These are phyloP conservation scores for Tolypocladium sp. DNA, from an alignment of 2,329 filamentous ascomycete genomes.

Conservation along the genomic window DNA sequence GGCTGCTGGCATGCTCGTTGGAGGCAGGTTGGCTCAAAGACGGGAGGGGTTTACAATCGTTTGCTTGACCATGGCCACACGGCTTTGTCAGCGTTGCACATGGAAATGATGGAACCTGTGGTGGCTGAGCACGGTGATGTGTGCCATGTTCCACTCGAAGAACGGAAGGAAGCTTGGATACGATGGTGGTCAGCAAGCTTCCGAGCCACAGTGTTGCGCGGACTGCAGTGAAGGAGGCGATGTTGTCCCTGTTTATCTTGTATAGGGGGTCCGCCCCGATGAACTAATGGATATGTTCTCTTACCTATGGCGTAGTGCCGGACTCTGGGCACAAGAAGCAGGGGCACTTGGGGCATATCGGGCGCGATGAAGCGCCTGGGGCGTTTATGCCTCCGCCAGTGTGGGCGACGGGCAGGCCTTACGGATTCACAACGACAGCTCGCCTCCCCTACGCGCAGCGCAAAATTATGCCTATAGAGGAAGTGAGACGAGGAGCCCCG, in stretches of 20 bases:
- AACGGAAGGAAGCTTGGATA: too few species aligned
- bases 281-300: not conserved
- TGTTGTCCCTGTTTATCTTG: not conserved
- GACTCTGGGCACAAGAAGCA: too few species aligned
- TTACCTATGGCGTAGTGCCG: too few species aligned
- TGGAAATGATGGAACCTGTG: not conserved
- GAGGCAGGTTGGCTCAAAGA: not conserved
- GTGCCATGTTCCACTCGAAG: not conserved
- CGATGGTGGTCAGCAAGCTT: not conserved
- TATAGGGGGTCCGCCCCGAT: not conserved
- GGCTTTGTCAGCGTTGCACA: too few species aligned
- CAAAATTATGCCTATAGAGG: too few species aligned
- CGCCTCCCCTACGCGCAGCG: too few species aligned
- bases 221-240: not conserved
- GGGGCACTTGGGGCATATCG: too few species aligned
- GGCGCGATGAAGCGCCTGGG: too few species aligned
- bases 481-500: too few species aligned
- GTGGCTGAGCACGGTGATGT: not conserved
- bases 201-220: not conserved
- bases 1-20: conserved; percentile 3
- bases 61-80: not conserved
- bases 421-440: too few species aligned
- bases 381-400: too few species aligned
- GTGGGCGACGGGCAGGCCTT: too few species aligned
- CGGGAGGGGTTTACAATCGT: not conserved